These are phyloP conservation scores for Globomyces pollinis-pini DNA, from an alignment of 192 early-diverging fungal genomes.

Conservation along the genomic window DNA sequence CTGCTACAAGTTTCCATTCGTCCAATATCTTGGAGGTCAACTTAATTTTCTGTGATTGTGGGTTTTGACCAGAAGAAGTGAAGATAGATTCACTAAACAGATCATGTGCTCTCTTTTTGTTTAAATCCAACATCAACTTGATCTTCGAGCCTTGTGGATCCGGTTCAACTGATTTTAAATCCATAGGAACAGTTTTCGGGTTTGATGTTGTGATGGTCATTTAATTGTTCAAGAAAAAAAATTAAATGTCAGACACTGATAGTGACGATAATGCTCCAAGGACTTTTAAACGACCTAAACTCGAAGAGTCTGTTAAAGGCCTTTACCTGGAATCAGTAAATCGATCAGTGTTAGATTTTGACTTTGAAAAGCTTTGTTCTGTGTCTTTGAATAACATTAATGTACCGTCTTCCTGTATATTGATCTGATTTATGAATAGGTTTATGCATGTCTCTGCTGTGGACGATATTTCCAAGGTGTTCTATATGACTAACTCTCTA, in stretches of 20 bases:
- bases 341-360: slow-evolving; percentile 86
- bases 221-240: not conserved
- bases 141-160: too few species aligned
- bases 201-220: not conserved
- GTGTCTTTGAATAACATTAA: slow-evolving; percentile 89
- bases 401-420: too few species aligned
- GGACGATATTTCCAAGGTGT: slow-evolving; percentile 95
- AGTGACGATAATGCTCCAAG: not conserved
- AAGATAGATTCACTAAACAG: not conserved
- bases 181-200: not conserved
- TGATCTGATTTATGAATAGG: too few species aligned
- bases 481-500: slow-evolving; percentile 42
- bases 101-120: not conserved
- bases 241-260: not conserved
- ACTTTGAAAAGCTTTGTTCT: slow-evolving; percentile 96
- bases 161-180: not conserved
- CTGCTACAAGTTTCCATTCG: slow-evolving; percentile 59
- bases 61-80: slow-evolving; percentile 14
- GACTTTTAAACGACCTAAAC: not conserved
- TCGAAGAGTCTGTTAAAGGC: slow-evolving; percentile 15
- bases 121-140: too few species aligned
- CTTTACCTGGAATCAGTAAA: slow-evolving; percentile 82
- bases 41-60: slow-evolving; percentile 46
- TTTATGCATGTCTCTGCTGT: slow-evolving; percentile 92
- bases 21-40: slow-evolving; percentile 67